Evolutionary conservation across 2,329 filamentous ascomycete genomes (phyloP).

Genomic region (Verticillium longisporum): DNA sequence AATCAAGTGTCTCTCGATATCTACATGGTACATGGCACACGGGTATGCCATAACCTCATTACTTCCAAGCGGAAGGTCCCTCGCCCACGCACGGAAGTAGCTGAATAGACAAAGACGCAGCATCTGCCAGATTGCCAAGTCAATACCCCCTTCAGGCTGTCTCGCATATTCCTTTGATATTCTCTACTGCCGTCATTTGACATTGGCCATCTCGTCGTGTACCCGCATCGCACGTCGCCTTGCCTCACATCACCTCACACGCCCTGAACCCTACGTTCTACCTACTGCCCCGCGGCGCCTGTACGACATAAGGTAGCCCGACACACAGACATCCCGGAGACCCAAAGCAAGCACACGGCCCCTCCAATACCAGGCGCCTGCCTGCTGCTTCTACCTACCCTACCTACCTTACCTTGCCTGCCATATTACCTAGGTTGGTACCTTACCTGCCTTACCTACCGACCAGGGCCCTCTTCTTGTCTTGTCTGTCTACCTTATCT

Average conservation of each 20-base stretch:
- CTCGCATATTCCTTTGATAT: not conserved
- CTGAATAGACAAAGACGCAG: not conserved
- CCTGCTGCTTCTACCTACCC: not conserved
- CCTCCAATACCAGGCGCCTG: not conserved
- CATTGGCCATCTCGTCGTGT: not conserved
- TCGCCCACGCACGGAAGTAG: not conserved
- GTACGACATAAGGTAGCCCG: not conserved
- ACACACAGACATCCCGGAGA: not conserved
- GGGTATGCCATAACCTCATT: not conserved
- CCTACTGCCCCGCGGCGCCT: not conserved
- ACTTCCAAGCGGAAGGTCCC: not conserved
- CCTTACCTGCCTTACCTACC: not conserved
- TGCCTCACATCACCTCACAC: not conserved
- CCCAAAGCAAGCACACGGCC: not conserved
- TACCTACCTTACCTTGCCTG: not conserved
- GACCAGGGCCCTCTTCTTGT: not conserved
- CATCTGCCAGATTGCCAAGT: not conserved
- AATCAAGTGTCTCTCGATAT: not conserved
- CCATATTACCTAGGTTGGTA: not conserved
- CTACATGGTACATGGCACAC: not conserved
- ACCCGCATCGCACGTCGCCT: not conserved
- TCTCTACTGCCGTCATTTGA: not conserved
- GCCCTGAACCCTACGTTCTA: not conserved
- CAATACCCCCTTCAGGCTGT: not conserved
- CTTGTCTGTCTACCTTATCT: not conserved